phyloP scores from a whole-genome alignment of 2,329 filamentous ascomycete genomes.

The Penicillium janthinellum region DNA sequence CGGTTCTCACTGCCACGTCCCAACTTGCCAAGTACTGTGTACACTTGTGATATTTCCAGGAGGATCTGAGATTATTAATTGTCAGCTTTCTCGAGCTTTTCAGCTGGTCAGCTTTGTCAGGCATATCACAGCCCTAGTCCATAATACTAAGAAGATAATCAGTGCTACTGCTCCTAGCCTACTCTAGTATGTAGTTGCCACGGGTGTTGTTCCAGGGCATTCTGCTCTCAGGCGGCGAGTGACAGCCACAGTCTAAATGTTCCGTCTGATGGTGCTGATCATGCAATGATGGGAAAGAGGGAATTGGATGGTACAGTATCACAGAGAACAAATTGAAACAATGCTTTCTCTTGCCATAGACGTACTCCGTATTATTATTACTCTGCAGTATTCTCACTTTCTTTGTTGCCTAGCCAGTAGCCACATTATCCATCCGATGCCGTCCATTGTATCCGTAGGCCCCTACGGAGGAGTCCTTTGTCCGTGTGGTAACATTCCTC shows the following conservation, averaged over 20 bases:
- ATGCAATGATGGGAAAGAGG: neutral
- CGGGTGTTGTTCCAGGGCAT: neutral
- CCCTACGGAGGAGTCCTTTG: neutral
- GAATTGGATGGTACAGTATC: neutral
- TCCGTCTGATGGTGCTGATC: neutral
- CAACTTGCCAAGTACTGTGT: neutral
- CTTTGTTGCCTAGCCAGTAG: too few species aligned
- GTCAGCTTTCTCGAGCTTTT: neutral
- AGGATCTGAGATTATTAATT: neutral
- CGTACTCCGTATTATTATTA: too few species aligned
- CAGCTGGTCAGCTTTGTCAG: neutral
- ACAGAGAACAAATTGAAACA: neutral
- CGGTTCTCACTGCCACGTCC: neutral
- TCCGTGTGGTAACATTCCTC: slow-evolving; percentile 1
- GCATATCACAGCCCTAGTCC: too few species aligned
- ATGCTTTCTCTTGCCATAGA: too few species aligned
- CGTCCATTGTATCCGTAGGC: neutral
- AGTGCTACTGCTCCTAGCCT: too few species aligned
- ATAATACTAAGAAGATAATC: neutral
- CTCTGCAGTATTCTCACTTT: too few species aligned
- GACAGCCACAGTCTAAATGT: neutral
- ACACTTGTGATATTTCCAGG: too few species aligned
- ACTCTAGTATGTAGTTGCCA: neutral
- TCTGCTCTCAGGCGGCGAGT: neutral
- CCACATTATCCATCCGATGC: neutral